Evolutionary conservation across 177 flowering plant species (phyloP).

Genomic region (Vitis hybrid): DNA sequence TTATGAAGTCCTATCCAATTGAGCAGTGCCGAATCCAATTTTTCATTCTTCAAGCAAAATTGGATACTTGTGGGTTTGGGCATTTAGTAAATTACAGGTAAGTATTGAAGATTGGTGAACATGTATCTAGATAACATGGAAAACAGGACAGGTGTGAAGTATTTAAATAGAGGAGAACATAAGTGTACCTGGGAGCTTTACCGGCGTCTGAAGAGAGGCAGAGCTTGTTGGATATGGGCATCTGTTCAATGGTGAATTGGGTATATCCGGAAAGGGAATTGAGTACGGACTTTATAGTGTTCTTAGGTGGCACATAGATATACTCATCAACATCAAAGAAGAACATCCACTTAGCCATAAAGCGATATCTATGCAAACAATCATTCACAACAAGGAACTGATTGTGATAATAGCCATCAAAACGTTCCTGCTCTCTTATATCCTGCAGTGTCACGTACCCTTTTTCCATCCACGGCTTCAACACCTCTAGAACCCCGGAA

Average conservation of each 20-base stretch:
- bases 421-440: conserved; percentile 70
- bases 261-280: conserved; percentile 43
- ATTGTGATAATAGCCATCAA: conserved; percentile 90
- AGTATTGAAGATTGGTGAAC: no score
- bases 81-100: no score
- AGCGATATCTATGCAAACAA: conserved; percentile 77
- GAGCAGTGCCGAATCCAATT: no score
- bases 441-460: conserved; percentile 91
- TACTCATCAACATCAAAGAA: conserved; percentile 92
- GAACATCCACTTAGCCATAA: conserved; percentile 83
- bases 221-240: conserved; percentile 72
- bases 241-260: conserved; percentile 84
- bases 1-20: no score
- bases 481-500: conserved; percentile 65
- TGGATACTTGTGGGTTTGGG: no score
- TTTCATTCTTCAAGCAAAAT: no score
- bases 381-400: conserved; percentile 91
- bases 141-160: no score
- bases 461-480: conserved; percentile 85
- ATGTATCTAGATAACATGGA: no score
- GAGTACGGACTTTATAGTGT: conserved; percentile 49
- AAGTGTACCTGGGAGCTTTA: conserved; percentile 45
- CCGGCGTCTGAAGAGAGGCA: conserved; percentile 54
- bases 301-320: conserved; percentile 59
- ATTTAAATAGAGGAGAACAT: background rate